These are phyloP conservation scores for Bolboschoenoplectus hybrid DNA, from an alignment of 202 grass and related monocot species.

Conservation along the genomic window DNA sequence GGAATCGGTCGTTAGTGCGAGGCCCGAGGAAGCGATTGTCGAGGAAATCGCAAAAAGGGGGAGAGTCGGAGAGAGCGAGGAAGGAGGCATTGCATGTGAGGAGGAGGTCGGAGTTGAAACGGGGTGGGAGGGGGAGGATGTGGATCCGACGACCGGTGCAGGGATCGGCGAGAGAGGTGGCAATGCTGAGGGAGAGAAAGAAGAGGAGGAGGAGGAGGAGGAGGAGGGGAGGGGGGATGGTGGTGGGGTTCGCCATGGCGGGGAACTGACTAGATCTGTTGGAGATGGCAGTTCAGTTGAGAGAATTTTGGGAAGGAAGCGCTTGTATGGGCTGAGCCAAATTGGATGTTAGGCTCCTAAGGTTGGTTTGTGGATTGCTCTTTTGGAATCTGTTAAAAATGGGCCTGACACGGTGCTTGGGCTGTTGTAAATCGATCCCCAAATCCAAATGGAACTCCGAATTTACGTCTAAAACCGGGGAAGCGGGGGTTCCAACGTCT, in stretches of 20 bases:
- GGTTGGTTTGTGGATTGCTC: not conserved
- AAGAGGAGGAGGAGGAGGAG: constrained; percentile 30
- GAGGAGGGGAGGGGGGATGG: not conserved
- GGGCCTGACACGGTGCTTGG: too few relatives aligned
- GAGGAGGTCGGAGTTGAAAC: constrained; percentile 61
- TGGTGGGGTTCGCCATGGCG: constrained; percentile 28
- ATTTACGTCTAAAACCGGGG: too few relatives aligned
- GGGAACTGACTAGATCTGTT: not conserved
- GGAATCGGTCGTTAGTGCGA: constrained; percentile 45
- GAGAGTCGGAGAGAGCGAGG: constrained; percentile 43
- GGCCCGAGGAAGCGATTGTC: constrained; percentile 62
- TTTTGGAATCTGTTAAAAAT: too few relatives aligned
- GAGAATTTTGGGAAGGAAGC: not conserved
- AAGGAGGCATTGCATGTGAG: constrained; percentile 47
- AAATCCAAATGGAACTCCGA: too few relatives aligned
- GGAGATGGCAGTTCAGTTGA: not conserved
- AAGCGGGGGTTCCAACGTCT: too few relatives aligned
- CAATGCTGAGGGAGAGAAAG: not conserved
- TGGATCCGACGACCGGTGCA: constrained; percentile 51
- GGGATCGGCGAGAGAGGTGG: not conserved
- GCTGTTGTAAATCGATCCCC: too few relatives aligned
- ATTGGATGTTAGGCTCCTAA: not conserved
- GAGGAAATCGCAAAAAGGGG: constrained; percentile 46
- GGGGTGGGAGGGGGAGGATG: constrained; percentile 48
- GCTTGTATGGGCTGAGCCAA: not conserved